Evolutionary conservation across 371 early-diverging fungal genomes (phyloP), one percentile per base, ranked within the genome.

Genomic region (Nematocida sp.): DNA sequence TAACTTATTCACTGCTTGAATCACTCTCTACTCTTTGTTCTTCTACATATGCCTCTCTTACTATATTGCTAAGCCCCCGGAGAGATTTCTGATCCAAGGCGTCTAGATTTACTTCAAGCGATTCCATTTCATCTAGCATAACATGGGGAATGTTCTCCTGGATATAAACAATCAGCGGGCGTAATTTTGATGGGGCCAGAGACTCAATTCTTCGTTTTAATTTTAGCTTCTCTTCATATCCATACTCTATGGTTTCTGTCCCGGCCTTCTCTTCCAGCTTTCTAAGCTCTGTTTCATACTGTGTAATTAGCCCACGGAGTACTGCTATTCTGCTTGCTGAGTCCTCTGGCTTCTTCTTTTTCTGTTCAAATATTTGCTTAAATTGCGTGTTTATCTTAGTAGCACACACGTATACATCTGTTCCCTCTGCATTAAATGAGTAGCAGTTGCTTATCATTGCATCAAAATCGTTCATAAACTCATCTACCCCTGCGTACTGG

Each of bases 361-460:
- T 60, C 15, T 73, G 45, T 20, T 82, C 72, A 7, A 85, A 61
- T 27, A 81, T 62, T 11, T 52, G 60, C 60, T 83, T 76, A 39
- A 85, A 52, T 13, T 72, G 46, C 25, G 82, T 73, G 15, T 82
- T 62, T 61, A 87, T 54, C 72, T 85, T 85, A 4, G 57, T 62
- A 11, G 85, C 86, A 55, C 85, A 86, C 1, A 62, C 67, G 86
- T 94, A 91, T 0, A 97, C 93, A 1, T 93, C 94, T 23, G 92
- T 89, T 0, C 90, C 92, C 3, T 91, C 89, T 3, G 92, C 92
- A 83, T 99, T 99, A 87, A 94, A 99, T 0, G 87, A 87, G 78
- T 91, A 93, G 87, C 97, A 96, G 87, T 98, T 98, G 57, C 89
- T 87, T 83, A 96, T 90, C 89, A 87, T 86, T 27, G 85, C 56